Percentiles rank a stretch among this genome's conserved stretches.
Conservation (phyloP, 345 rosid genomes). For the Geranium rotundifolium region DNA sequence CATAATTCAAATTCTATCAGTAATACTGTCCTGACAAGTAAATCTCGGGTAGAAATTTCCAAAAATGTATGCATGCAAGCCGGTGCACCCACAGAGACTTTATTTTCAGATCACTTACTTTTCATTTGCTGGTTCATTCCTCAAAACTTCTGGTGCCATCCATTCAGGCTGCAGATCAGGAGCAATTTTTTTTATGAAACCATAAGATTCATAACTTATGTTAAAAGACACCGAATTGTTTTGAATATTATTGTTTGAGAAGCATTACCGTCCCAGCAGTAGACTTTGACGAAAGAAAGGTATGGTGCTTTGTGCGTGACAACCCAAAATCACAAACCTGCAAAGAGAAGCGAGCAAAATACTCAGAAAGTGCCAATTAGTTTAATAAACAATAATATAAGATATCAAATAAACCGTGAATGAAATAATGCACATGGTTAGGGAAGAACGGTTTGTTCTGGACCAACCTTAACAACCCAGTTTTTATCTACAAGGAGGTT, state of each 20-base stretch:
- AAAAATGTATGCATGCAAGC: too few relatives aligned
- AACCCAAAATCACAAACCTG: conserved; percentile 95
- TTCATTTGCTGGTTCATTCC: conserved; percentile 94
- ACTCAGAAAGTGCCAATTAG: neutral
- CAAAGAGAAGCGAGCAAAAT: conserved; percentile 11
- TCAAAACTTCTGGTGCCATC: conserved; percentile 99
- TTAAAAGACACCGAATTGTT: neutral
- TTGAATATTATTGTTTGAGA: neutral
- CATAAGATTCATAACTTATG: neutral
- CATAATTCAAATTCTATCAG: neutral
- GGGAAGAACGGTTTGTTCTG: neutral
- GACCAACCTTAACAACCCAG: conserved; percentile 84
- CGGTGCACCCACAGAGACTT: neutral
- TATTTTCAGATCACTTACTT: conserved; percentile 42
- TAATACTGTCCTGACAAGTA: too few relatives aligned
- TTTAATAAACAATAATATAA: too few relatives aligned
- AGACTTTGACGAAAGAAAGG: conserved; percentile 87
- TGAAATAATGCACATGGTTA: neutral
- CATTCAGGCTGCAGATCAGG: conserved; percentile 76
- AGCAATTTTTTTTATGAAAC: conserved; percentile 3
- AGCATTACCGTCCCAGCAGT: conserved; percentile 84
- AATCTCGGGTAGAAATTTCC: too few relatives aligned
- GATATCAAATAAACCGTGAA: neutral
- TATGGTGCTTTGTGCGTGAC: conserved; percentile 84
- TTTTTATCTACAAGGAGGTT: conserved; percentile 94